phyloP scores from a whole-genome alignment of 352 stramenopile species.

The Pythium biforme region DNA sequence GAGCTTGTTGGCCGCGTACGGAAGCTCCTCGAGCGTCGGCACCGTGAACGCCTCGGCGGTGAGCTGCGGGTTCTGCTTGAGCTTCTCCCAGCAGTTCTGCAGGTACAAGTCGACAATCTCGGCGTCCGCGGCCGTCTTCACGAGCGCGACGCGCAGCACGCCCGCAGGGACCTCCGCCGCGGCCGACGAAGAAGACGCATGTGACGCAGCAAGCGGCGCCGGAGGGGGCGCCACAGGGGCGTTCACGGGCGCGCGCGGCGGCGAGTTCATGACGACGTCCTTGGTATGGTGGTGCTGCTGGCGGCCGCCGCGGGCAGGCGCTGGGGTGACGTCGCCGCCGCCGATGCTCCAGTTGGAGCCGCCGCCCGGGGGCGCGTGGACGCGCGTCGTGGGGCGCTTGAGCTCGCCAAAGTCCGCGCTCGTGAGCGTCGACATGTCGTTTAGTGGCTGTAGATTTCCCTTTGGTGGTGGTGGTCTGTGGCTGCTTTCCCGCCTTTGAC shows the following conservation, averaged over 20 bases:
- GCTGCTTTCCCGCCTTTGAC: slow-evolving; percentile 18
- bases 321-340: slow-evolving; percentile 31
- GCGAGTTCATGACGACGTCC: slow-evolving; percentile 42
- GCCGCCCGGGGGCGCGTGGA: slow-evolving; percentile 78
- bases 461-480: background rate
- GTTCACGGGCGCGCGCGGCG: slow-evolving; percentile 26
- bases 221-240: slow-evolving; percentile 28
- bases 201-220: slow-evolving; percentile 15
- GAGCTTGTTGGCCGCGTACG: slow-evolving; percentile 84
- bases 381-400: slow-evolving; percentile 79
- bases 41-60: slow-evolving; percentile 69
- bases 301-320: slow-evolving; percentile 24
- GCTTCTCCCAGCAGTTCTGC: slow-evolving; percentile 61
- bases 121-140: slow-evolving; percentile 76
- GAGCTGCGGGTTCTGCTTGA: slow-evolving; percentile 34
- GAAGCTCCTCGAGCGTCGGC: slow-evolving; percentile 63
- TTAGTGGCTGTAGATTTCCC: slow-evolving; percentile 4
- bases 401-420: slow-evolving; percentile 81
- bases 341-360: slow-evolving; percentile 76
- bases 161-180: slow-evolving; percentile 8
- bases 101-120: slow-evolving; percentile 68
- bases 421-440: slow-evolving; percentile 79
- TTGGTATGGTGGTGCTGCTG: slow-evolving; percentile 24
- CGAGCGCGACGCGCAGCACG: slow-evolving; percentile 52
- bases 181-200: background rate